Evolutionary conservation across 768 basidiomycete genomes (phyloP), one percentile per base, ranked within the genome.

Genomic region (Calocybe indica): DNA sequence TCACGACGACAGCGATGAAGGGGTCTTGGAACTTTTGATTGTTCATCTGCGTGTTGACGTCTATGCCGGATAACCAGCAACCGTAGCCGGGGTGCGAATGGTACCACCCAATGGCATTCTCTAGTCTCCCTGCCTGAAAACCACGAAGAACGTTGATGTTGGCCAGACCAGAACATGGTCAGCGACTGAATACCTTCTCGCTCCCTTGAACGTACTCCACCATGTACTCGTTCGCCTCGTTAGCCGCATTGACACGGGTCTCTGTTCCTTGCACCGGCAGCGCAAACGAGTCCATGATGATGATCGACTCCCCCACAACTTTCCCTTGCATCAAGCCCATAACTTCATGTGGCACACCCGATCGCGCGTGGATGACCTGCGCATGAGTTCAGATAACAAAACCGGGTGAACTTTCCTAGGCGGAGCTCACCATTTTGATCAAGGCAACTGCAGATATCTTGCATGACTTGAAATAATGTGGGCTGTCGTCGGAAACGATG

Each of bases 301-400:
- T 83, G 34, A 88, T 70, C 1, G 85, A 74, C 52, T 83, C 83
- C 2, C 80, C 86, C 7, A 89, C 70, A 34, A 96, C 85, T 67
- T 96, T 95, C 48, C 94, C 94, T 66, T 96, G 94, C 93, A 99
- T 96, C 31, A 98, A 79, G 7, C 95, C 95, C 95, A 99, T 99
- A 61, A 99, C 96, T 69, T 99, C 95, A 71, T 97, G 91, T 49
- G 88, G 87, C 5, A 96, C 95, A 50, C 95, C 95, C 2, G 95
- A 97, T 43, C 95, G 83, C 31, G 95, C 95, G 64, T 97, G 95
- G 63, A 97, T 98, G 53, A 98, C 88, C 95, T 98, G 67, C 15
- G 45, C 31, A 44, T 36, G n/a, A 39, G 14, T 37, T 49, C 34
- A 15, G 15, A 37, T 35, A 15, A 43, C 13, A n/a, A 41, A 22